Evolutionary conservation across 305 asterid genomes (phyloP), one percentile per base, ranked within the genome.

Genomic region (Fraxinus albicans): DNA sequence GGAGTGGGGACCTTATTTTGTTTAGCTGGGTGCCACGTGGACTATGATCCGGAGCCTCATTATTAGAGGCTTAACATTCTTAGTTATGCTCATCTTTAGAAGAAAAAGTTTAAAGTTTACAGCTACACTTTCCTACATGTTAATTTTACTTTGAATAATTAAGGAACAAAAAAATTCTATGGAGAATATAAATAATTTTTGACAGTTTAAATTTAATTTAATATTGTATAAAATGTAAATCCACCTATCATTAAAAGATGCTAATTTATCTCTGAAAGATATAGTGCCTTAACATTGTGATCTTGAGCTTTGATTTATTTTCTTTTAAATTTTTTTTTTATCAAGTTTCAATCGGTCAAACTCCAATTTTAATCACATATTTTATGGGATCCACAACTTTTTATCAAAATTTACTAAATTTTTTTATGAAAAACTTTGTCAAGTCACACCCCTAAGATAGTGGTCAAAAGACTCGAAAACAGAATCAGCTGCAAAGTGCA

Each of bases 51-150:
- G 47, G 47, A 40, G 47, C 12, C 47, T 40, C 12, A 3, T 40
- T 8, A 40, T 40, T 40, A 8, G 47, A 40, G 47, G 13, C 47
- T 1, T 40, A 8, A 40, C 47, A 40, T 40, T 47, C 55, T 13
- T 47, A 15, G 55, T 44, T 44, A 3, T 44, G 55, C 55, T 7
- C 3, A 44, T 44, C 55, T 69, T 69, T 78, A 74, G 13, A 34
- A 73, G 75, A 79, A 63, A 84, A 78, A 47, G 27, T 34, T 58
- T 35, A 58, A 38, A 63, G 63, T 78, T 63, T 78, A 38, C 33
- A 72, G 75, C 25, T 21, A 19, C 19, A 36, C 53, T 42, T 79
- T 58, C 13, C 44, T 6, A 36, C 60, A 55, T 58, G 12, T 78
- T 78, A 74, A 69, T 80, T 82, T 47, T 33, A 19, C 19, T 19